A percentile compares a stretch with the other conserved stretches of the same genome.
These are phyloP conservation scores for Dipsacomyces acuminosporus DNA, from an alignment of 371 early-diverging fungal species.

Conservation along the genomic window DNA sequence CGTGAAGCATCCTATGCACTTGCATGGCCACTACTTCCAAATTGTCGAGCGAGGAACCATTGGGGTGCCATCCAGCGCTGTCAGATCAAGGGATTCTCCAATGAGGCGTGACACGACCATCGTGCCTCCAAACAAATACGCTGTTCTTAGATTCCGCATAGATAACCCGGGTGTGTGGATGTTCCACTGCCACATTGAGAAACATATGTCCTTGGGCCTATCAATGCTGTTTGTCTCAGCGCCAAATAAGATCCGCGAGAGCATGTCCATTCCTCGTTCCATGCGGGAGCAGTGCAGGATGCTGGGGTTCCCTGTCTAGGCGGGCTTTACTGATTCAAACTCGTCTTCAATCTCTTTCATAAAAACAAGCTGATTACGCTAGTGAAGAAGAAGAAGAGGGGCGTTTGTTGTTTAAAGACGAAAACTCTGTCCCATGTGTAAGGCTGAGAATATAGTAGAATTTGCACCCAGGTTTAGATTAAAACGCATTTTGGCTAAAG, in stretches of 20 bases:
- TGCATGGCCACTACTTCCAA: constrained; percentile 77
- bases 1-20: constrained; percentile 71
- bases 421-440: no score
- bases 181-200: constrained; percentile 78
- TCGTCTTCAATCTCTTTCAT: neutral
- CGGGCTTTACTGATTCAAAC: neutral
- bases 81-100: constrained; percentile 48
- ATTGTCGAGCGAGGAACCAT: constrained; percentile 53
- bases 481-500: no score
- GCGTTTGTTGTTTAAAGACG: no score
- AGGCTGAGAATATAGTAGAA: no score
- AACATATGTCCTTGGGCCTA: constrained; percentile 66
- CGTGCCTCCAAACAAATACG: constrained; percentile 54
- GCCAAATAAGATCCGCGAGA: constrained; percentile 46
- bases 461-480: no score
- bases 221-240: constrained; percentile 61
- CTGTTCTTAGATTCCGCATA: constrained; percentile 60
- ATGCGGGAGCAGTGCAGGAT: constrained; percentile 9
- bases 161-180: constrained; percentile 77
- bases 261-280: constrained; percentile 6
- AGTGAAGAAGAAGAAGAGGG: no score
- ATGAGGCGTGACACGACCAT: constrained; percentile 63
- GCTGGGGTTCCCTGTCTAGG: constrained; percentile 3
- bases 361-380: neutral
- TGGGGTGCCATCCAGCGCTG: constrained; percentile 10